Evolutionary conservation across 1,284 basidiomycete genomes (phyloP).

Genomic region (Inonotus hispidus): DNA sequence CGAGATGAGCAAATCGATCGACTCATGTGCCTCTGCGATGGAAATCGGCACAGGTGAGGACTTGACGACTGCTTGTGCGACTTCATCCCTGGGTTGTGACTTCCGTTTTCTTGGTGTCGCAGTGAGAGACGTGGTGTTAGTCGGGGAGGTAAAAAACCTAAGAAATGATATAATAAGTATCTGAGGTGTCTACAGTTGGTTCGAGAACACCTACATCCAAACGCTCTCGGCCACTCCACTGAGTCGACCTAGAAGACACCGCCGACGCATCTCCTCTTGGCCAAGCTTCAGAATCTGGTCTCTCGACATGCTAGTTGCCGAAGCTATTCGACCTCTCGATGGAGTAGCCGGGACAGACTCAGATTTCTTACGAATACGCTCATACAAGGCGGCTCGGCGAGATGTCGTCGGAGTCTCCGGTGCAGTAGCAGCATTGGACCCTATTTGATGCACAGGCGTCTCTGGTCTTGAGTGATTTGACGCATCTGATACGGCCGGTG

Average conservation of each 20-base stretch:
- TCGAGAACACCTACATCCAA: slow-evolving; percentile 61
- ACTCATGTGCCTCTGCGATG: slow-evolving; percentile 67
- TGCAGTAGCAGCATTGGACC: slow-evolving; percentile 45
- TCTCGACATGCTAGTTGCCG: slow-evolving; percentile 40
- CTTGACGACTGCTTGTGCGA: slow-evolving; percentile 61
- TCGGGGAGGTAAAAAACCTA: slow-evolving; percentile 63
- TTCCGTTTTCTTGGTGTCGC: slow-evolving; percentile 59
- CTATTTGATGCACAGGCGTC: slow-evolving; percentile 61
- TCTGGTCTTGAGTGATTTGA: slow-evolving; percentile 43
- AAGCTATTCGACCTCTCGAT: slow-evolving; percentile 43
- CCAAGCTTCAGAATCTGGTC: slow-evolving; percentile 65
- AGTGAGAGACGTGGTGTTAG: slow-evolving; percentile 37
- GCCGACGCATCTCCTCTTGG: slow-evolving; percentile 68
- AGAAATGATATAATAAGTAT: background rate
- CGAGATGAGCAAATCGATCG: slow-evolving; percentile 54
- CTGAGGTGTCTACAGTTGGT: background rate
- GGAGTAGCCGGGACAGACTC: slow-evolving; percentile 55
- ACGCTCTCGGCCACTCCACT: slow-evolving; percentile 73
- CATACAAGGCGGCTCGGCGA: slow-evolving; percentile 69
- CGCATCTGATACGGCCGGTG: slow-evolving; percentile 29
- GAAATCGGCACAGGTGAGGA: slow-evolving; percentile 76
- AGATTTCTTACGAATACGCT: slow-evolving; percentile 58
- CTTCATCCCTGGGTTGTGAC: slow-evolving; percentile 58
- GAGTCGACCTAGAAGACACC: slow-evolving; percentile 70
- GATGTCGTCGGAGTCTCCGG: slow-evolving; percentile 67